Conservation (phyloP, 1,284 basidiomycete genomes). For the Cystobasidium sp. region DNA sequence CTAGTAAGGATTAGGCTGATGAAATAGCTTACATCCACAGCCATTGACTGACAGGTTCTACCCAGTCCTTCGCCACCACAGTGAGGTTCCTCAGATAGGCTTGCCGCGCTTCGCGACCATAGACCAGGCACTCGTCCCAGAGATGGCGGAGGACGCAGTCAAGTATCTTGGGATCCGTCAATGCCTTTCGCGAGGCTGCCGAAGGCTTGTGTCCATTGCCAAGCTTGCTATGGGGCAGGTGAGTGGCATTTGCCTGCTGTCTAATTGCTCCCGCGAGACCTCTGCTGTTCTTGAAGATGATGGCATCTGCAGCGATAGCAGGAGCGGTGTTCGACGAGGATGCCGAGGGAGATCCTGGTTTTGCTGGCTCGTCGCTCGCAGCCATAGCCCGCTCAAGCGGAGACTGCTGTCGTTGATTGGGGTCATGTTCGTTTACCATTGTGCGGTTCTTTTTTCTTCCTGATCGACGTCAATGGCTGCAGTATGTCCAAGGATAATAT, state of each 20-base stretch:
- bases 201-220: neutral
- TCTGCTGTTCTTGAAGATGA: slow-evolving; percentile 1
- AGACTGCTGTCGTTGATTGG: neutral
- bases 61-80: slow-evolving; percentile 20
- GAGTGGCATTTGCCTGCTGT: neutral
- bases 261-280: neutral
- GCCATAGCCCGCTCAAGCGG: too few species aligned
- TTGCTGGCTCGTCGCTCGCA: too few species aligned
- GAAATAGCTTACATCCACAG: slow-evolving; percentile 17
- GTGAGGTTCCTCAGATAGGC: slow-evolving; percentile 24
- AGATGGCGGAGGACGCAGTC: slow-evolving; percentile 22
- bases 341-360: too few species aligned
- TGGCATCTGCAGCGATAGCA: neutral
- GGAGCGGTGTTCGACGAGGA: neutral
- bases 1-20: neutral
- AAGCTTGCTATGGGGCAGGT: neutral
- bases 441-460: neutral
- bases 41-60: slow-evolving; percentile 16
- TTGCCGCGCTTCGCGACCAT: slow-evolving; percentile 24
- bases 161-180: slow-evolving; percentile 15
- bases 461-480: neutral
- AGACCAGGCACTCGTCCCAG: slow-evolving; percentile 1
- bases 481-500: neutral
- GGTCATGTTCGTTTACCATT: neutral
- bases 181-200: neutral